These are phyloP conservation scores for Elsinoe ampelina DNA, from an alignment of 2,329 filamentous ascomycete species.

Conservation along the genomic window DNA sequence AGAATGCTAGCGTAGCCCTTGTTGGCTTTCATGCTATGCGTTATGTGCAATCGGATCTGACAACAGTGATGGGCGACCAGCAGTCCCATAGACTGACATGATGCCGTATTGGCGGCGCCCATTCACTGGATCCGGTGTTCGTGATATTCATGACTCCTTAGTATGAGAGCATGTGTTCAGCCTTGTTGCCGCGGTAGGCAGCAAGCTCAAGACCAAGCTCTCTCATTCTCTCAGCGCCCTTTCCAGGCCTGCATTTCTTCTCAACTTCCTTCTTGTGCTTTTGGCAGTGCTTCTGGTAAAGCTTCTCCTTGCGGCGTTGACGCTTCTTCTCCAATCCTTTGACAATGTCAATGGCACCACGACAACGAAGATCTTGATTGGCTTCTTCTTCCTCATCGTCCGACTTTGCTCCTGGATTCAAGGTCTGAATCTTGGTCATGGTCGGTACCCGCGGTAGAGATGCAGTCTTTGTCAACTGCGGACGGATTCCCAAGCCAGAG, in stretches of 20 bases:
- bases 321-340: slow-evolving; percentile 93
- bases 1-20: slow-evolving; percentile 10
- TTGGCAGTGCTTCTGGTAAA: slow-evolving; percentile 80
- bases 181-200: slow-evolving; percentile 58
- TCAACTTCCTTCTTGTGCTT: slow-evolving; percentile 56
- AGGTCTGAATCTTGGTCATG: slow-evolving; percentile 9
- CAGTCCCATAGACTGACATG: slow-evolving; percentile 14
- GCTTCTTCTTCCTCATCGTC: slow-evolving; percentile 32
- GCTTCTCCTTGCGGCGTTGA: slow-evolving; percentile 85
- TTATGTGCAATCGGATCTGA: slow-evolving; percentile 14
- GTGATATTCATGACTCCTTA: slow-evolving; percentile 17
- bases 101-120: slow-evolving; percentile 15
- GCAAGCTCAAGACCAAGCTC: slow-evolving; percentile 84
- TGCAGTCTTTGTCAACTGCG: slow-evolving; percentile 66
- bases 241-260: slow-evolving; percentile 58
- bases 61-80: slow-evolving; percentile 16
- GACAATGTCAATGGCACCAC: slow-evolving; percentile 95
- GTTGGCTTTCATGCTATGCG: slow-evolving; percentile 1
- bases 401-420: slow-evolving; percentile 48
- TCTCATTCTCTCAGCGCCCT: slow-evolving; percentile 86
- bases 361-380: slow-evolving; percentile 54
- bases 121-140: slow-evolving; percentile 13
- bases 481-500: slow-evolving; percentile 35
- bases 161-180: slow-evolving; percentile 39
- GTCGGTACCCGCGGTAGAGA: slow-evolving; percentile 63